phyloP scores from a whole-genome alignment of 495 filamentous ascomycete species.

The Penicillium pulvis region DNA sequence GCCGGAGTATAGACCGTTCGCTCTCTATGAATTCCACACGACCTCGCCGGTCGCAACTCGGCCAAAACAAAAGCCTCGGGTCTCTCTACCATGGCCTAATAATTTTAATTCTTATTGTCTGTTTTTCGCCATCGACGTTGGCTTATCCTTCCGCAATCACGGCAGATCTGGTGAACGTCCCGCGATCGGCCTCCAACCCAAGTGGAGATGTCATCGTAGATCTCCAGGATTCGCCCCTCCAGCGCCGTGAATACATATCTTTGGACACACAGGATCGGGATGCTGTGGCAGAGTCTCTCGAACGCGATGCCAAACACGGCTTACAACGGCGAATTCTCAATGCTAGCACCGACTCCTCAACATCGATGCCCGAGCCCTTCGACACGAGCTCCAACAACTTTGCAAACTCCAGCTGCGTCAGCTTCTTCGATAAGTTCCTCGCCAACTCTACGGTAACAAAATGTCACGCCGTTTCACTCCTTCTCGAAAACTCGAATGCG shows the following conservation, averaged over 20 bases:
- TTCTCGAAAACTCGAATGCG: slow-evolving; percentile 69
- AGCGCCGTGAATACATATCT: neutral
- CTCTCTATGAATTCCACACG: slow-evolving; percentile 10
- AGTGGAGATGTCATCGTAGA: slow-evolving; percentile 25
- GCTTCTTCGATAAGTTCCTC: slow-evolving; percentile 70
- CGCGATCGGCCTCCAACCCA: slow-evolving; percentile 18
- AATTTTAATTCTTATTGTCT: slow-evolving; percentile 31
- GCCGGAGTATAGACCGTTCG: slow-evolving; percentile 9
- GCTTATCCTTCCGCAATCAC: slow-evolving; percentile 12
- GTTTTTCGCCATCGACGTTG: slow-evolving; percentile 18
- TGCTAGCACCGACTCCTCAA: slow-evolving; percentile 28
- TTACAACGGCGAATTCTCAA: slow-evolving; percentile 20
- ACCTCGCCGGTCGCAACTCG: slow-evolving; percentile 12
- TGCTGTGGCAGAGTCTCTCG: neutral
- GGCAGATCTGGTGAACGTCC: slow-evolving; percentile 10
- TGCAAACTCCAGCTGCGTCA: slow-evolving; percentile 58
- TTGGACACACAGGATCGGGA: neutral
- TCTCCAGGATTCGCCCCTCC: slow-evolving; percentile 19
- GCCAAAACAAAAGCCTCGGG: slow-evolving; percentile 5
- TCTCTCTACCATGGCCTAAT: slow-evolving; percentile 19
- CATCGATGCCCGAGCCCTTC: slow-evolving; percentile 65
- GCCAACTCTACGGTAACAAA: slow-evolving; percentile 60
- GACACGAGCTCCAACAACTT: slow-evolving; percentile 75
- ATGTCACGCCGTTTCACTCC: slow-evolving; percentile 74
- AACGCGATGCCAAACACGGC: neutral